Percentiles rank a stretch among this genome's conserved stretches.
phyloP scores from a whole-genome alignment of 2,329 filamentous ascomycete species.

The Triangularia verruculosa region DNA sequence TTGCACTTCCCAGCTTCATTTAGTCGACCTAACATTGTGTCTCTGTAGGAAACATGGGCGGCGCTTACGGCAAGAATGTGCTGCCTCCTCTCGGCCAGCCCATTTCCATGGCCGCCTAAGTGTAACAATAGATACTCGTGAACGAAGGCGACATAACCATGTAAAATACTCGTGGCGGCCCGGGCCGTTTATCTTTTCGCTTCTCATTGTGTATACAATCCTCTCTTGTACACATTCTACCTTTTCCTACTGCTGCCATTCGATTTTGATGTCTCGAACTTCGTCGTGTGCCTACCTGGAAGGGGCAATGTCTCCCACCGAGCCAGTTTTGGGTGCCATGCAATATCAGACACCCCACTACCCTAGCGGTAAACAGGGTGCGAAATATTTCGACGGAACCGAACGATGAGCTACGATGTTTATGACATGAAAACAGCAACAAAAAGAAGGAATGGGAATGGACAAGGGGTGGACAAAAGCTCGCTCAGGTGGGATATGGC shows the following conservation, averaged over 20 bases:
- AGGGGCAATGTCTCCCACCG: not conserved
- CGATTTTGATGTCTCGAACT: not conserved
- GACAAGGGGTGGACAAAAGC: not conserved
- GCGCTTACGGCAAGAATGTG: constrained; percentile 51
- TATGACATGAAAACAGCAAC: not conserved
- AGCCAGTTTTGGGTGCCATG: not conserved
- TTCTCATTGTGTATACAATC: constrained; percentile 24
- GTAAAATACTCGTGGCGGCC: constrained; percentile 12
- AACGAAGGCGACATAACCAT: not conserved
- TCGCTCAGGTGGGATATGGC: not conserved
- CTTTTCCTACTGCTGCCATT: not conserved
- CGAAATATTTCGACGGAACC: not conserved
- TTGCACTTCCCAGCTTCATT: not conserved
- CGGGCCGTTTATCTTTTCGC: constrained; percentile 18
- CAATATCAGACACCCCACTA: not conserved
- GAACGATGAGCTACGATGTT: not conserved
- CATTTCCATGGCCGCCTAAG: constrained; percentile 23
- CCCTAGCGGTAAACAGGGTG: not conserved
- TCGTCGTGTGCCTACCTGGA: not conserved
- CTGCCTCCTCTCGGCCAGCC: constrained; percentile 39
- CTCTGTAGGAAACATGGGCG: constrained; percentile 49
- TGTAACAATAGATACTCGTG: not conserved
- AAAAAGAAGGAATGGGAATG: not conserved
- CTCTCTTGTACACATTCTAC: constrained; percentile 17
- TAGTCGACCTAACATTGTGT: constrained; percentile 18